phyloP scores from a whole-genome alignment of 257 asterid genomes.

The Solanum tarapatanum region DNA sequence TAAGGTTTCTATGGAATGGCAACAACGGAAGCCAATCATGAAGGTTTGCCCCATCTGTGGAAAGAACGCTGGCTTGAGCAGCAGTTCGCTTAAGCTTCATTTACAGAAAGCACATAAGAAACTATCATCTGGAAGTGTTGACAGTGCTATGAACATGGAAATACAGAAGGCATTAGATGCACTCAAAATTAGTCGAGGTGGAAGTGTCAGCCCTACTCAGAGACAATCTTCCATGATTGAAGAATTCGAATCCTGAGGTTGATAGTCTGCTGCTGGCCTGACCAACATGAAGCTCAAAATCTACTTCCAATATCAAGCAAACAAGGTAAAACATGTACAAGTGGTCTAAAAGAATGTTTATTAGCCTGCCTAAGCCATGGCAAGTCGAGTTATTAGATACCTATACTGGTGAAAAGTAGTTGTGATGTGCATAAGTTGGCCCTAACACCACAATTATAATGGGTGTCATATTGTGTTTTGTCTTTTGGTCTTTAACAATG shows the following conservation, averaged over 20 bases:
- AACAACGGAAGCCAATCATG: slow-evolving; percentile 76
- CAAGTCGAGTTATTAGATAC: not conserved
- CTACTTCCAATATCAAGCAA: not conserved
- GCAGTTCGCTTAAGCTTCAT: slow-evolving; percentile 94
- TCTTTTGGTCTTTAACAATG: not conserved
- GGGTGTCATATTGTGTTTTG: not conserved
- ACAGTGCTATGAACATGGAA: slow-evolving; percentile 96
- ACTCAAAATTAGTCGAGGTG: slow-evolving; percentile 71
- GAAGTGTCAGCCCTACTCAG: slow-evolving; percentile 88
- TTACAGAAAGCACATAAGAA: slow-evolving; percentile 88
- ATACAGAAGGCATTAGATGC: slow-evolving; percentile 88
- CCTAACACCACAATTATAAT: not conserved
- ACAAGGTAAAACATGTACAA: not conserved
- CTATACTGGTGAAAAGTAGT: not conserved
- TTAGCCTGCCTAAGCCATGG: not conserved
- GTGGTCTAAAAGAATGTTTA: not conserved
- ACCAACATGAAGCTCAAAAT: not conserved
- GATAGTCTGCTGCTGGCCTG: not conserved
- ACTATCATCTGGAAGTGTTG: slow-evolving; percentile 91
- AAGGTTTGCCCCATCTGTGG: slow-evolving; percentile 96
- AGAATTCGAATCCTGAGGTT: not conserved
- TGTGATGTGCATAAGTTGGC: not conserved
- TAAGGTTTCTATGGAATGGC: slow-evolving; percentile 93
- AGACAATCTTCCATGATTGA: slow-evolving; percentile 33
- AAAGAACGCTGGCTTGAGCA: slow-evolving; percentile 89